A percentile compares a stretch with the other conserved stretches of the same genome.
Evolutionary conservation across 177 flowering plant species (phyloP).

Genomic region (Tripterygium wilfordii): DNA sequence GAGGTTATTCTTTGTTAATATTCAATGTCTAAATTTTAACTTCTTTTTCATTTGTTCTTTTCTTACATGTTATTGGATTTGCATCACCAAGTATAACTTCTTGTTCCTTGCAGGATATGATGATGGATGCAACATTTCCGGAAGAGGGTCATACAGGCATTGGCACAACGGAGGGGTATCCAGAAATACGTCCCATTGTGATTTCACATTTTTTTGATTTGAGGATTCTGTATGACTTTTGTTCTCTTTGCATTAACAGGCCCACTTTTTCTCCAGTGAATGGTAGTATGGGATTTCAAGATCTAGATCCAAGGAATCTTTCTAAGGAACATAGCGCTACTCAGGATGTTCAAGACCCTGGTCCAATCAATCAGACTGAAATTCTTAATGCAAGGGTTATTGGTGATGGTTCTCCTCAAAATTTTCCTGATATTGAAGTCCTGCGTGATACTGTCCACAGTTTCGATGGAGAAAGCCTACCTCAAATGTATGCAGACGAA

Average conservation of each 20-base stretch:
- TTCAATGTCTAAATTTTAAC: no score
- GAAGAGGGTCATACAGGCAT: conserved; percentile 20
- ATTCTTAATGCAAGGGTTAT: conserved; percentile 4
- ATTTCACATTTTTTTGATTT: background rate
- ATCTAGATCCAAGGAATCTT: background rate
- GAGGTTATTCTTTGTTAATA: no score
- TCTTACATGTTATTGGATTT: no score
- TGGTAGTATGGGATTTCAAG: conserved; percentile 4
- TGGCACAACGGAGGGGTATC: conserved; percentile 30
- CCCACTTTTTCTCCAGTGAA: conserved; percentile 16
- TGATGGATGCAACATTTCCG: conserved; percentile 20
- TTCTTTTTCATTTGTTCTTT: no score
- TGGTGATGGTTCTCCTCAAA: conserved; percentile 19
- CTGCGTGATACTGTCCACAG: conserved; percentile 41
- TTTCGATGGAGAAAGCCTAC: conserved; percentile 11
- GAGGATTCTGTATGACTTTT: background rate
- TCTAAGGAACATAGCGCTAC: background rate
- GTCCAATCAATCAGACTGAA: conserved; percentile 13
- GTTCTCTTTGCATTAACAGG: conserved; percentile 8
- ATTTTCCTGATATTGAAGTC: conserved; percentile 52
- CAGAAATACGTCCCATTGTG: background rate
- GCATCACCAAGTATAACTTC: background rate
- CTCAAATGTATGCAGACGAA: conserved; percentile 21
- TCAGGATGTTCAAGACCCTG: conserved; percentile 3
- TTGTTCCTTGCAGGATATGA: conserved; percentile 33